Conservation (phyloP, 257 asterid genomes). For the Parsonsia alboflavescens region DNA sequence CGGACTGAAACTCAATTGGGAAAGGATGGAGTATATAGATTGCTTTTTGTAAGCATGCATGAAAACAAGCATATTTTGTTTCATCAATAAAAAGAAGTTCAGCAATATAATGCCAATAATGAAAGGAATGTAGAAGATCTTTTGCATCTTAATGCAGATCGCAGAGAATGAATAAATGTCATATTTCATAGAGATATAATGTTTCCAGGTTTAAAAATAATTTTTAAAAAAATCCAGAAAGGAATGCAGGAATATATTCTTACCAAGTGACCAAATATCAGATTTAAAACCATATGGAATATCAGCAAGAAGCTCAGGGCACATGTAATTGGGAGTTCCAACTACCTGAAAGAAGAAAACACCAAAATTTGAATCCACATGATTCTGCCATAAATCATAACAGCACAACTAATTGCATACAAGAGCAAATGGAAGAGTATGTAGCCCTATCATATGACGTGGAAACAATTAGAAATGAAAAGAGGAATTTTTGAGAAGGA, state of each 20-base stretch:
- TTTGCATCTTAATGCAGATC: background rate
- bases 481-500: background rate
- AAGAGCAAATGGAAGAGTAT: background rate
- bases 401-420: slow-evolving; percentile 10
- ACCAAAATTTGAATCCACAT: slow-evolving; percentile 1
- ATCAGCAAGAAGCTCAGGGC: slow-evolving; percentile 98
- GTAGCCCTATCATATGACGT: background rate
- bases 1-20: background rate
- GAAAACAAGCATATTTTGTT: background rate
- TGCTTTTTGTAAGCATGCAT: background rate
- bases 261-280: slow-evolving; percentile 99
- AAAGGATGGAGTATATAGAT: background rate
- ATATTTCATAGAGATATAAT: background rate
- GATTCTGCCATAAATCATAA: slow-evolving; percentile 8
- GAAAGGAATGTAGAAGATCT: too few species aligned
- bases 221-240: background rate
- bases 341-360: slow-evolving; percentile 56
- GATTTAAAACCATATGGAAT: slow-evolving; percentile 97
- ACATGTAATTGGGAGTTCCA: slow-evolving; percentile 99
- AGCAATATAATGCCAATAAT: background rate
- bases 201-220: background rate
- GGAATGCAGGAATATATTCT: slow-evolving; percentile 11
- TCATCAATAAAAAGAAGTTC: background rate
- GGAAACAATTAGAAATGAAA: background rate
- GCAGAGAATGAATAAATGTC: background rate